These are phyloP conservation scores for Parafenestella ontariensis DNA, from an alignment of 2,329 filamentous ascomycete species.

Conservation along the genomic window DNA sequence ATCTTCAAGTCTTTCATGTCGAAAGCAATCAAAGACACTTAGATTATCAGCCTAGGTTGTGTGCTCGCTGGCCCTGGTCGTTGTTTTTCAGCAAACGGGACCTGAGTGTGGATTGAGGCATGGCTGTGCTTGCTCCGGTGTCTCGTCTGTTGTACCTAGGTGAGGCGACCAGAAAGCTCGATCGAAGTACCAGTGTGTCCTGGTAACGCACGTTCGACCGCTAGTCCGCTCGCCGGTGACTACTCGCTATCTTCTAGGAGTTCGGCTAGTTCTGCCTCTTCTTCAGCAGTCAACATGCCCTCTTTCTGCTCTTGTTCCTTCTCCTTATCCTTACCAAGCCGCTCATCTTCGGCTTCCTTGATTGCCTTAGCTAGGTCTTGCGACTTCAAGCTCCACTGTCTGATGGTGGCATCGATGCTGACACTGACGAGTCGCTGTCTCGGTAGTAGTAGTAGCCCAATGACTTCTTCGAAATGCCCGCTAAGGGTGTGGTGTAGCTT, in stretches of 20 bases:
- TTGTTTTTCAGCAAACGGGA: conserved; percentile 20
- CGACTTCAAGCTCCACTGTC: conserved; percentile 78
- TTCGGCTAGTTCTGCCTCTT: conserved; percentile 90
- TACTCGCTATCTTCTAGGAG: conserved; percentile 79
- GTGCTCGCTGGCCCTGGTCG: conserved; percentile 17
- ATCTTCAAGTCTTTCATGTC: conserved; percentile 6
- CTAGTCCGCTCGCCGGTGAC: conserved; percentile 27
- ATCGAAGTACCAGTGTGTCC: conserved; percentile 25
- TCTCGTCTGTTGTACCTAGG: conserved; percentile 34
- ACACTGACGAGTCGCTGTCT: conserved; percentile 73
- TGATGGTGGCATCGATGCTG: conserved; percentile 86
- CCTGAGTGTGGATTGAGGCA: conserved; percentile 23
- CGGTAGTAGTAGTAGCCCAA: conserved; percentile 72
- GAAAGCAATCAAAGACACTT: background rate
- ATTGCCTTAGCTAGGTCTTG: conserved; percentile 64
- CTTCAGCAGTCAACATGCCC: conserved; percentile 77
- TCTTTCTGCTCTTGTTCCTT: conserved; percentile 56
- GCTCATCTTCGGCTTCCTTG: conserved; percentile 57
- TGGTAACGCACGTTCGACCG: conserved; percentile 25
- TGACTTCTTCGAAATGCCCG: conserved; percentile 94
- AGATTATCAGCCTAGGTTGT: conserved; percentile 9
- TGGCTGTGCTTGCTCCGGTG: conserved; percentile 28
- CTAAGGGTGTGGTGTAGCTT: conserved; percentile 75
- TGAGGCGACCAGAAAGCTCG: conserved; percentile 27
- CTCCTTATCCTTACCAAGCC: conserved; percentile 56